phyloP scores from a whole-genome alignment of 192 early-diverging fungal species.

The Kickxella alabastrina region DNA sequence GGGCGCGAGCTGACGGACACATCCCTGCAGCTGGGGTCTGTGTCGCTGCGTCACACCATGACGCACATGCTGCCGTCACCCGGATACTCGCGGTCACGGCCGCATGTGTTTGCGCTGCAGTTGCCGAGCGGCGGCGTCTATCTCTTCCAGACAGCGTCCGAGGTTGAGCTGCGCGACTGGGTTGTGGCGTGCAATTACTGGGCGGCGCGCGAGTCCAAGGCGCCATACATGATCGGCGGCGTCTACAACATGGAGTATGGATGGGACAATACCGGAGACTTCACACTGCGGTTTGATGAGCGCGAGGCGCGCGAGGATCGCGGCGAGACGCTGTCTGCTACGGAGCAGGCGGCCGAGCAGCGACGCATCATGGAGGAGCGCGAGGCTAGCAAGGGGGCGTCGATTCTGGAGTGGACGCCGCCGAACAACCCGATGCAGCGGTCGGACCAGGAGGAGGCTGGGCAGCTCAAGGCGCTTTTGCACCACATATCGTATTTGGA shows the following conservation, averaged over 20 bases:
- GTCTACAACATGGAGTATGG: conserved; percentile 92
- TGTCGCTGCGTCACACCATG: conserved; percentile 75
- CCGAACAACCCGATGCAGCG: conserved; percentile 53
- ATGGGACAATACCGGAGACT: conserved; percentile 68
- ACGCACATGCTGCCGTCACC: conserved; percentile 80
- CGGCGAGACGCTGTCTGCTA: conserved; percentile 21
- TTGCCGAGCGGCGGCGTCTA: conserved; percentile 78
- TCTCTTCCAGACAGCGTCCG: conserved; percentile 78
- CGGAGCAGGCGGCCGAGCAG: conserved; percentile 39
- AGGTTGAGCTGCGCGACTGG: conserved; percentile 77
- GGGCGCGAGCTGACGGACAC: conserved; percentile 53
- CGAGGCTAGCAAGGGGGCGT: conserved; percentile 32
- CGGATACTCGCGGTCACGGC: conserved; percentile 73
- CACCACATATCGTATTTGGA: conserved; percentile 62
- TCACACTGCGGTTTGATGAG: conserved; percentile 43
- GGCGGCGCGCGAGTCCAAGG: conserved; percentile 87
- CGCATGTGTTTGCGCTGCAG: conserved; percentile 83
- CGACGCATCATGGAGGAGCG: conserved; percentile 37
- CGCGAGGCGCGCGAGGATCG: conserved; percentile 41
- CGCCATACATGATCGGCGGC: conserved; percentile 78
- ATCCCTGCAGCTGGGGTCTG: conserved; percentile 52
- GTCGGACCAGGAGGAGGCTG: conserved; percentile 49
- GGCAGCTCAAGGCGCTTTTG: conserved; percentile 62
- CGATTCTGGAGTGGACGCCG: conserved; percentile 51
- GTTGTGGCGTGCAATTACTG: conserved; percentile 88